Base-by-base conservation (phyloP, 164 flowering plant species). In the Vitis amurensis region DNA sequence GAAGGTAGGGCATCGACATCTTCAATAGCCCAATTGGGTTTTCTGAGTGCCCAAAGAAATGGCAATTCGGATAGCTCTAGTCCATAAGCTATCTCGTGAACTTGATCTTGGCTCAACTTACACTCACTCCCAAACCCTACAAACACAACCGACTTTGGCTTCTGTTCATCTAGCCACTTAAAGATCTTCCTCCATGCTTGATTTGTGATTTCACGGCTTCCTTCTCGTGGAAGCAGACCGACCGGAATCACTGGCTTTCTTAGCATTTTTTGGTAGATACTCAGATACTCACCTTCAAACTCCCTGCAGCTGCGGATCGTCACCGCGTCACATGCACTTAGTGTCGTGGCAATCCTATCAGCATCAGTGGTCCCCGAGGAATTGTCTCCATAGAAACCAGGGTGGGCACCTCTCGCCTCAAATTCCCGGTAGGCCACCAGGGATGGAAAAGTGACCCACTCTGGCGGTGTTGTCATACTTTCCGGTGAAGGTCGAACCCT, bases 151-250 rank as follows among this genome's bases (percentile, higher is more conserved):
- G 83, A 71, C 11, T 67, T 67, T 0, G 62, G 63, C 4, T 61
- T 56, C 49, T 84, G 81, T 16, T 62, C 11, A 15, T 85, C 83
- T 0, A 87, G 78, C 91, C 91, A 87, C n/a, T 61, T 29, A 67
- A 79, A 73, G 11, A 61, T 69, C 10, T 16, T 16, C 1, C 2
- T 15, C 77, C 74, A 77, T 3, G 65, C 9, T 9, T 44, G 37
- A 7, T 19, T 47, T 0, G 8, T 27, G 49, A 47, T 55, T 48
- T 27, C 48, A 9, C 10, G 37, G 15, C 50, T 0, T 5, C 37
- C 37, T 3, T 49, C 23, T 17, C 81, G 87, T 5, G 84, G 79
- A 12, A 84, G 86, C 12, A 84, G 27, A 0, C 88, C 87, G 0
- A 76, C 50, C 0, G 86, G 84, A 4, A 83, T 49, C 3, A 84